These are phyloP conservation scores for Wallacemonas collosoma DNA, from an alignment of 208 protist species.

Conservation along the genomic window DNA sequence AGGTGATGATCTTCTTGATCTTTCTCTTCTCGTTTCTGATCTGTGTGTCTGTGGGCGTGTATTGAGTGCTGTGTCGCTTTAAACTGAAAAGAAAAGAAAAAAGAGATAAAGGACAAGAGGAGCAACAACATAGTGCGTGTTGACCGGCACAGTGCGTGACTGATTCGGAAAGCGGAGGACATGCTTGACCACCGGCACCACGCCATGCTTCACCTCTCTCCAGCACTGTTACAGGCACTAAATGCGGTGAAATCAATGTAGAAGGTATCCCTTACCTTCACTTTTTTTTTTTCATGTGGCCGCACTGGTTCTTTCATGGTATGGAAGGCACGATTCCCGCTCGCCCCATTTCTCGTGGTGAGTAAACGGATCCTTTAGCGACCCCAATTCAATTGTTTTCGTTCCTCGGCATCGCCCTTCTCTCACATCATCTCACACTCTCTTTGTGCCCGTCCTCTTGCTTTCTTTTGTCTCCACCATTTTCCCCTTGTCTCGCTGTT, in stretches of 20 bases:
- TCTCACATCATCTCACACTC: background rate
- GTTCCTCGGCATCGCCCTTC: background rate
- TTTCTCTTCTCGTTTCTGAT: constrained; percentile 14
- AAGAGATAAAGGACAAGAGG: background rate
- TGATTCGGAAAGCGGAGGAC: no score
- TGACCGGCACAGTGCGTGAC: no score
- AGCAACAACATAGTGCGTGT: background rate
- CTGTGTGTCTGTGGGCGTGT: background rate
- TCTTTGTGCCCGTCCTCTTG: constrained; percentile 11
- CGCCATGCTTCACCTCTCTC: no score
- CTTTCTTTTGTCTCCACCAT: constrained; percentile 13
- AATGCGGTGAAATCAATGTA: no score
- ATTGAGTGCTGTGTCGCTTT: background rate
- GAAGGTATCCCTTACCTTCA: no score
- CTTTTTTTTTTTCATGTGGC: no score
- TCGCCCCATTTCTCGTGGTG: no score
- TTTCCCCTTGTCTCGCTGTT: constrained; percentile 8
- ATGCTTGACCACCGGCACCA: no score
- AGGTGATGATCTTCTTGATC: background rate
- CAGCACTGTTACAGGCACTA: no score
- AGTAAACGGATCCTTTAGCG: no score
- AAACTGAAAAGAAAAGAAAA: background rate
- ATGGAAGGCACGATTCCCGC: no score
- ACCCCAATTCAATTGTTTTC: background rate
- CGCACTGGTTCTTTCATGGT: no score